Evolutionary conservation across 1,284 basidiomycete species (phyloP), one percentile per base, ranked within the genome.

Genomic region (Cutaneotrichosporon cyanovorans): DNA sequence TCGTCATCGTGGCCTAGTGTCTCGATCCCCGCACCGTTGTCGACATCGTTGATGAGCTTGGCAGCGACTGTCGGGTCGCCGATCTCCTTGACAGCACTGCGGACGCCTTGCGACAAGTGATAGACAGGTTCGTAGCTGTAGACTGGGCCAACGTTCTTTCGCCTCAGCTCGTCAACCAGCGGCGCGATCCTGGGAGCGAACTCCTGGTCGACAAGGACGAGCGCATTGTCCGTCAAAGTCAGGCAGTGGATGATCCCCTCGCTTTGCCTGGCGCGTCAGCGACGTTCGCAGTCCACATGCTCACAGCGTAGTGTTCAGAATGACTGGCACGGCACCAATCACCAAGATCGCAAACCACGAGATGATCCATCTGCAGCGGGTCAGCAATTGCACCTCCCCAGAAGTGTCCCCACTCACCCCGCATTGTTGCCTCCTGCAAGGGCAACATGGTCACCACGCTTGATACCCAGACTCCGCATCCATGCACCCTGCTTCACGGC

Each of bases 231-330:
- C 1, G 58, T 58, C 34, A 59, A 50, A 2, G 42, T 45, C 8
- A 69, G 48, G 20, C 60, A 61, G 43, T 65, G 61, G 12, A 62
- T 23, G n/a, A 63, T 52, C 19, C 45, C 41, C n/a, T 61, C 59
- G 15, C 37, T n/a, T 18, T 49, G 47, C 12, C 25, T 28, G 25
- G 25, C 25, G 25, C 25, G 25, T 28, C 12, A 28, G 25, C 25
- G 25, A 12, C 15, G 8, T 5, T 19, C 8, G 8, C n/a, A 58
- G 7, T 12, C 25, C 8, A 62, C 35, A 60, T 16, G 56, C 25
- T 28, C 25, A 28, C 60, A 67, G 48, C 56, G 60, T 63, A 9
- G 60, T 56, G 50, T 69, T 69, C 3, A 69, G 49, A 21, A 56
- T 58, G 7, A 68, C 61, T 0, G 60, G 46, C 5, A 66, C 55